Base-by-base conservation (phyloP, 2,329 filamentous ascomycete genomes). In the Zymoseptoria passerinii region DNA sequence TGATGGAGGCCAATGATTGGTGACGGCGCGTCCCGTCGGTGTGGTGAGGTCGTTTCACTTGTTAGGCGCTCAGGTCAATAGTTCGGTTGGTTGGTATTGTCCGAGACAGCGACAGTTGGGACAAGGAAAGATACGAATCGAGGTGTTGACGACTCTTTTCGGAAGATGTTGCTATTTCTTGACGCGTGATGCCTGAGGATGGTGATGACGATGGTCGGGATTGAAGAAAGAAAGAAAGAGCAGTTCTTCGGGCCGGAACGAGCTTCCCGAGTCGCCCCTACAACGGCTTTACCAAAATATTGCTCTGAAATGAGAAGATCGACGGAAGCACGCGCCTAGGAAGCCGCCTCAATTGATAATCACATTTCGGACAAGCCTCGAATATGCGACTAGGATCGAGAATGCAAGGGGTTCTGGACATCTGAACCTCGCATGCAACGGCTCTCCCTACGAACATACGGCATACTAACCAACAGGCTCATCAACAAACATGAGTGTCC, bases 401-500 rank as follows among this genome's bases (percentile, higher is more conserved):
- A 29, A 27, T 56, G 50, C 40, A 52, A 53, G 51, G 28, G 52
- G 40, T 55, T 50, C 52, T 44, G 18, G 49, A 48, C 28, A 52
- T 48, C 18, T 40, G 52, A 52, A 28, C 29, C 27, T 18, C 53
- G 8, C 40, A 19, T 48, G 44, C 44, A 28, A 58, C 40, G 23
- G 35, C n/a, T n/a, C 56, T 55, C 54, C 55, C 53, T 58, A 55
- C 57, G 48, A 52, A 13, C 19, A 18, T 23, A 52, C 16, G 40
- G 44, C 52, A 59, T 57, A 8, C n/a, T 53, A 53, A 10, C 28
- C 53, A 19, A 40, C 52, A 54, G 49, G 52, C 16, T 29, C 16
- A 52, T 23, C 49, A 9, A 4, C 49, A 48, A 55, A 55, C 52
- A 70, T 70, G 68, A 77, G 84, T 81, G 89, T 96, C 65, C 83